Evolutionary conservation across 2,329 filamentous ascomycete genomes (phyloP).

Genomic region (Epicoccum nigrum): DNA sequence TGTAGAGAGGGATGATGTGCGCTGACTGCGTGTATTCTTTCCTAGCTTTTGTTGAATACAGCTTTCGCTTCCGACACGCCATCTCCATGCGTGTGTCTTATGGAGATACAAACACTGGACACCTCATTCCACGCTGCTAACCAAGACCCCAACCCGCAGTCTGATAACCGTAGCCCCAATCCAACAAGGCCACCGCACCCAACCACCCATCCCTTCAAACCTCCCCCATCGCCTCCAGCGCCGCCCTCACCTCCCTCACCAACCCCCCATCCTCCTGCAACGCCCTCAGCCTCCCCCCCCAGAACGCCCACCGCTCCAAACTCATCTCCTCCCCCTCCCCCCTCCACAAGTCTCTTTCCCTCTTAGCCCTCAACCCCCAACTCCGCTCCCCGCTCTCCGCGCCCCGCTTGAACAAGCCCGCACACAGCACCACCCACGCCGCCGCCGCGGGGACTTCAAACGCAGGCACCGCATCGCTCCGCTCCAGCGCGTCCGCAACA

Average conservation of each 20-base stretch:
- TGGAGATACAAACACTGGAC: no score
- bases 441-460: conserved; percentile 12
- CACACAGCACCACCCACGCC: conserved; percentile 1
- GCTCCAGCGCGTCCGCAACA: conserved; percentile 11
- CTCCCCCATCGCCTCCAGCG: not conserved
- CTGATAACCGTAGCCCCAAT: no score
- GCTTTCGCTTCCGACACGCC: no score
- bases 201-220: no score
- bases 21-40: no score
- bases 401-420: not conserved
- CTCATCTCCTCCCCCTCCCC: not conserved
- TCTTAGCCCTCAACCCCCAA: not conserved
- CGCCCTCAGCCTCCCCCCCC: not conserved
- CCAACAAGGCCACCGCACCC: no score
- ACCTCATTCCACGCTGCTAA: no score
- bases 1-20: no score
- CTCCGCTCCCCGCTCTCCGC: not conserved
- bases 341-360: not conserved
- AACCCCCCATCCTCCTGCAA: not conserved
- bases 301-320: not conserved
- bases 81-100: no score
- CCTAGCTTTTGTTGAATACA: no score
- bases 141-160: no score
- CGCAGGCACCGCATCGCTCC: conserved; percentile 4
- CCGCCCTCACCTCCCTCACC: not conserved